Evolutionary conservation across 169 alveolate genomes (phyloP), one percentile per base, ranked within the genome.

Genomic region (Plasmodium cynomolgi): DNA sequence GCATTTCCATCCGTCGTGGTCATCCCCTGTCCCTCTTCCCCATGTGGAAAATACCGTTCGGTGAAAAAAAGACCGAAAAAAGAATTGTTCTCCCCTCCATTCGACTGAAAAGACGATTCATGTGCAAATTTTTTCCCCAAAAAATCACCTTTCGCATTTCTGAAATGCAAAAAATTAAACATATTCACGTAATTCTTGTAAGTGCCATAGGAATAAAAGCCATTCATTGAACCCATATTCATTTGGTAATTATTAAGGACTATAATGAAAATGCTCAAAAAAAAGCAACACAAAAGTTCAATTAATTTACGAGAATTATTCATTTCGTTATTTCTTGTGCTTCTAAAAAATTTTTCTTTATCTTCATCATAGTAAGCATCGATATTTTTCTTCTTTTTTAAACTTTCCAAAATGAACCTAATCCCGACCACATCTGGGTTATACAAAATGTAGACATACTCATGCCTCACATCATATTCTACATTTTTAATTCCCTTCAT

Each of bases 291-390:
- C 33, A 81, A 26, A 31, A 88, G 81, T 88, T 80, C 94, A n/a
- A 88, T 88, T 62, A 88, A 37, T 29, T 88, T 88, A n/a, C 58
- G 34, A 9, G 83, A 73, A 79, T 79, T 77, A 79, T 79, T 54
- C 47, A 68, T 88, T 88, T 88, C 94, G 41, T 88, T 88, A 56
- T 88, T 54, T 88, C 50, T 79, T 6, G 90, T 88, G 82, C 90
- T 77, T 58, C 88, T 77, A 79, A 88, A 88, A 88, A 58, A 88
- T 56, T 80, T 88, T 58, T 88, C 94, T 79, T 88, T 88, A 11
- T 88, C 94, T 88, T 88, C 94, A 88, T 88, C 94, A 77, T 88
- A 88, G 81, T 88, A 88, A 23, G 94, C 94, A 79, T 88, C 94
- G 82, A 88, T 81, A 62, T 88, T 88, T 29, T 88, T 88, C 81